Percentiles rank a stretch among this genome's conserved stretches.
Evolutionary conservation across 2,329 filamentous ascomycete genomes (phyloP).

Genomic region (Pestalotiopsis fici): DNA sequence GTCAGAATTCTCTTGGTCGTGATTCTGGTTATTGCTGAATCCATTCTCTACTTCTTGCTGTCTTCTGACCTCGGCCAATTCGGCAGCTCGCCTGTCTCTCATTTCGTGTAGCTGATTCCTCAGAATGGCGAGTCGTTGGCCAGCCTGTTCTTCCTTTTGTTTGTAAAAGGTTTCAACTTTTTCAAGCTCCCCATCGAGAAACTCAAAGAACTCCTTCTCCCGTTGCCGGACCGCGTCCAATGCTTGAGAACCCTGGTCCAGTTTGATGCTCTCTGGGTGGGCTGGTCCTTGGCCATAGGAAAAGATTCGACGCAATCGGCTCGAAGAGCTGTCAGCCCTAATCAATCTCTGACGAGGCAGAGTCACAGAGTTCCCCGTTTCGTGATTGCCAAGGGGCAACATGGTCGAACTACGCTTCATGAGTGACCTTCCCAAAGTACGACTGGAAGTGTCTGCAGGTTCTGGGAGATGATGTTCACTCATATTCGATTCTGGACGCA

Average conservation of each 20-base stretch:
- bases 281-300: slow-evolving; percentile 36
- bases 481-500: slow-evolving; percentile 39
- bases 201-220: slow-evolving; percentile 84
- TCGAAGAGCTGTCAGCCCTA: slow-evolving; percentile 17
- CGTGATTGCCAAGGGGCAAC: slow-evolving; percentile 10
- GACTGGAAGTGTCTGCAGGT: slow-evolving; percentile 13
- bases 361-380: neutral
- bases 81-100: slow-evolving; percentile 78
- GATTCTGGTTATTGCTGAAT: slow-evolving; percentile 18
- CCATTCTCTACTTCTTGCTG: slow-evolving; percentile 32
- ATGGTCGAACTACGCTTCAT: slow-evolving; percentile 39
- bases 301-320: slow-evolving; percentile 40
- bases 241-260: slow-evolving; percentile 44
- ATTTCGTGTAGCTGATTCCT: slow-evolving; percentile 90
- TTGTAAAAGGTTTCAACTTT: slow-evolving; percentile 93
- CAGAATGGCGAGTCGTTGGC: slow-evolving; percentile 67
- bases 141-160: slow-evolving; percentile 84
- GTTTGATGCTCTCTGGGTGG: slow-evolving; percentile 33
- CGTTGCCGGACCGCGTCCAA: slow-evolving; percentile 62
- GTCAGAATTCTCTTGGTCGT: slow-evolving; percentile 15
- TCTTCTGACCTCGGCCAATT: slow-evolving; percentile 54
- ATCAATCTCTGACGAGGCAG: slow-evolving; percentile 13
- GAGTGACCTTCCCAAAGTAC: slow-evolving; percentile 25
- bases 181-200: slow-evolving; percentile 80
- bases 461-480: slow-evolving; percentile 18